Conservation (phyloP, 768 basidiomycete species). For the Lentinula raphanica region DNA sequence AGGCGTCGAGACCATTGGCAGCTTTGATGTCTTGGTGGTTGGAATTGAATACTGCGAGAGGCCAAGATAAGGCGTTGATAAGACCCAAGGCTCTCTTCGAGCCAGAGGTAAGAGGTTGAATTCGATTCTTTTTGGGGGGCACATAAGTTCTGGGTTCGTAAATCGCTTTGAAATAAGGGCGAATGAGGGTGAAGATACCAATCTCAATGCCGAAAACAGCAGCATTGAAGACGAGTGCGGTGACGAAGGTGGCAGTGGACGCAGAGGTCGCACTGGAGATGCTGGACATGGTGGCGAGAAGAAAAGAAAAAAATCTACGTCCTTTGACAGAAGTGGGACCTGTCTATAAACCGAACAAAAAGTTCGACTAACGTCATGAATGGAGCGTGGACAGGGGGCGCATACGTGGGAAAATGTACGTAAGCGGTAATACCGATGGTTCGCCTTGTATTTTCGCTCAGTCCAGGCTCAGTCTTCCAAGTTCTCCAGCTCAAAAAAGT, state of each 20-base stretch:
- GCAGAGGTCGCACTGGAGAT: not conserved
- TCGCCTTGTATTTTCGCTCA: too few species aligned
- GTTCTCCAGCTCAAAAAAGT: too few species aligned
- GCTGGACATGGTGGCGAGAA: not conserved
- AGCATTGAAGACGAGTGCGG: constrained; percentile 81
- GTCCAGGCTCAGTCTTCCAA: too few species aligned
- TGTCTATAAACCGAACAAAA: not conserved
- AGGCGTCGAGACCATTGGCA: constrained; percentile 84
- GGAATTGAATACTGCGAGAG: constrained; percentile 52
- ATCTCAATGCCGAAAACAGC: constrained; percentile 70
- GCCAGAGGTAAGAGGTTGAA: constrained; percentile 13
- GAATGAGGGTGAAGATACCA: constrained; percentile 71
- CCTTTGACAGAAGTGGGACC: not conserved
- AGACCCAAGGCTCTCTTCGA: not conserved
- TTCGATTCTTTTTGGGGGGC: constrained; percentile 47
- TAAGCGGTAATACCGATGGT: not conserved
- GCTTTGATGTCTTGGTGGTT: constrained; percentile 58
- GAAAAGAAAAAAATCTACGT: not conserved
- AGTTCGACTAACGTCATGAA: not conserved
- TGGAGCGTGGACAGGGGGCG: not conserved
- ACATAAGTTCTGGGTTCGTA: constrained; percentile 84
- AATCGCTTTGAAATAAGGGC: constrained; percentile 81
- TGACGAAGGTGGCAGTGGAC: constrained; percentile 56
- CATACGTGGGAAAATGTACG: not conserved
- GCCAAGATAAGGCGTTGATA: constrained; percentile 52